Percentiles rank a stretch among this genome's conserved stretches.
phyloP scores from a whole-genome alignment of 345 rosid species.

The Lagerstroemia speciosa region DNA sequence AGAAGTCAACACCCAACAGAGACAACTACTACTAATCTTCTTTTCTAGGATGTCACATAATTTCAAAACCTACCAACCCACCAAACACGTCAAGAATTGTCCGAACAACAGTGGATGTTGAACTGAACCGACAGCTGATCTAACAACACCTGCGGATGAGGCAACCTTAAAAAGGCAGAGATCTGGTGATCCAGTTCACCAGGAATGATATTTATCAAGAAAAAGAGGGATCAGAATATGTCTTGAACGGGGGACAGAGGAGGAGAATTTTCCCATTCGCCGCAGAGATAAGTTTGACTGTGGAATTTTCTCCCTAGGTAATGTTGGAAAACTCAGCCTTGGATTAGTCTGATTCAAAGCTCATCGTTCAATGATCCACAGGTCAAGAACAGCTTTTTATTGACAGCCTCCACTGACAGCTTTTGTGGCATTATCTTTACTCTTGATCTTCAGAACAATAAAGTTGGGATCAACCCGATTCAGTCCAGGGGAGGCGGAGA shows the following conservation, averaged over 20 bases:
- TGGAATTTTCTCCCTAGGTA: not conserved
- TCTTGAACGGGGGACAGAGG: not conserved
- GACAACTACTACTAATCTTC: not conserved
- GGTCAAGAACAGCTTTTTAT: not conserved
- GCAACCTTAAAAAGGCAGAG: not conserved
- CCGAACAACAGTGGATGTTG: not conserved
- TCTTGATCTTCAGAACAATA: not conserved
- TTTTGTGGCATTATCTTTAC: not conserved
- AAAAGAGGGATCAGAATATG: not conserved
- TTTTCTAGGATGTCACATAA: constrained; percentile 15
- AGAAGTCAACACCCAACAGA: constrained; percentile 11
- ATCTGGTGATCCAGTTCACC: not conserved
- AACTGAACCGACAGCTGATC: not conserved
- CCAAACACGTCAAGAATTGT: not conserved
- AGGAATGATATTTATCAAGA: not conserved
- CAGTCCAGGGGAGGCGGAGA: not conserved
- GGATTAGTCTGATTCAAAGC: not conserved
- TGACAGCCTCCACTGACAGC: not conserved
- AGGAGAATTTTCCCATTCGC: not conserved
- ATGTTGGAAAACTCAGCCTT: not conserved
- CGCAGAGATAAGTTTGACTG: not conserved
- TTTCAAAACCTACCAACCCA: constrained; percentile 21
- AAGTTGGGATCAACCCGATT: not conserved
- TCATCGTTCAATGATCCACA: not conserved
- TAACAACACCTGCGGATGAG: not conserved